A percentile compares a stretch with the other conserved stretches of the same genome.
Conservation (phyloP, 768 basidiomycete genomes). For the Auricularia heimuer region DNA sequence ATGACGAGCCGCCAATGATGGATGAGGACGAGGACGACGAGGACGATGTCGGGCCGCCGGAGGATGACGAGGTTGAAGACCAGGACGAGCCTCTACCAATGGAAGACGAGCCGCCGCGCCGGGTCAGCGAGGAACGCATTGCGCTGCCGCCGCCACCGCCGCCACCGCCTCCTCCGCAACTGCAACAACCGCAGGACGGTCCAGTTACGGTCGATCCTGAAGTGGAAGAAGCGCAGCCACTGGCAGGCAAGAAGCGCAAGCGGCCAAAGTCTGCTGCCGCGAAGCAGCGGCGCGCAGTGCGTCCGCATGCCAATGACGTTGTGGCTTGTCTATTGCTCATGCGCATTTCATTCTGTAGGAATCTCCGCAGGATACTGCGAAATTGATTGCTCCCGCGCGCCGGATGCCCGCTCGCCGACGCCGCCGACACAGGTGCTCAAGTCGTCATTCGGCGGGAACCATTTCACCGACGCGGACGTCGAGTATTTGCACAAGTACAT, state of each 20-base stretch:
- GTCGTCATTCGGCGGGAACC: conserved; percentile 81
- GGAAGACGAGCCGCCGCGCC: not conserved
- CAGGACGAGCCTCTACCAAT: not conserved
- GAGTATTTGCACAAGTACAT: conserved; percentile 80
- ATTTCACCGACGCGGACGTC: conserved; percentile 79
- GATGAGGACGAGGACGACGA: not conserved
- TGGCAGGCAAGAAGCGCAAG: no score
- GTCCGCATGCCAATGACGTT: not conserved
- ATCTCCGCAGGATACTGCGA: conserved; percentile 2
- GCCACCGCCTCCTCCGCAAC: no score
- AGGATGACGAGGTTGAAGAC: not conserved
- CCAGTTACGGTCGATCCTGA: no score
- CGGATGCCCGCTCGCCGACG: conserved; percentile 70
- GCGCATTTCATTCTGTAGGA: not conserved
- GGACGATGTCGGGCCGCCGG: not conserved
- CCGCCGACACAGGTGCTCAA: conserved; percentile 77
- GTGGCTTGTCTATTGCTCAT: not conserved
- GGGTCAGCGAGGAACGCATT: not conserved
- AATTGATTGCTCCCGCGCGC: conserved; percentile 29
- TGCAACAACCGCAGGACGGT: no score
- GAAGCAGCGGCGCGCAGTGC: not conserved
- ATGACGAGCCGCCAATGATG: not conserved
- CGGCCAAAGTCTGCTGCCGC: not conserved
- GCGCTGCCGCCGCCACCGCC: no score
- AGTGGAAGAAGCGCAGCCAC: no score